Base-by-base conservation (phyloP, 805 yeast species). In the Wickerhamomyces queroliae region DNA sequence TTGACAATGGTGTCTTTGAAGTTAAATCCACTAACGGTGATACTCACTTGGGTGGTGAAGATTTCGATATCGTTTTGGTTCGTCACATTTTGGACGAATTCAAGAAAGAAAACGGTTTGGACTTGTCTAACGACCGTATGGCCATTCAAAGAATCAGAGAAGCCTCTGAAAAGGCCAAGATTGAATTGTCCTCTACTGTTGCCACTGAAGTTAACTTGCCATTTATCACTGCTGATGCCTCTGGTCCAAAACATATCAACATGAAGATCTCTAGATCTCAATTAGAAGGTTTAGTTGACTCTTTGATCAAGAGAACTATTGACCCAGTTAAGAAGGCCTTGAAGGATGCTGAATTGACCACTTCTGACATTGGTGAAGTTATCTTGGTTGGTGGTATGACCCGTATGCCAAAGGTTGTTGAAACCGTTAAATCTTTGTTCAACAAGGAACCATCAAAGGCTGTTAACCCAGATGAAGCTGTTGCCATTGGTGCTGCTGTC, bases 311-410 rank as follows among this genome's bases (percentile, higher is more conserved):
- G 50, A 74, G 71, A 51, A 83, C 91, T 20, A 69, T 83, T 22
- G 83, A 74, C 41, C 90, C 91, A 22, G 89, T 84, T 35, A 79
- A 80, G 59, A 78, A 76, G 61, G 89, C 93, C 41, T 62, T 85
- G 44, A 73, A 79, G 55, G 95, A 85, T 64, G 88, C 93, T 6
- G 77, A 74, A 33, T 63, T 85, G 49, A 67, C 76, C 32, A 67
- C 83, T 11, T 70, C 74, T 35, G 88, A 83, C 40, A 69, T 84
- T 40, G 86, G 85, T 57, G 90, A 85, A 61, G 80, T 85, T 31
- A 74, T 85, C 43, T 62, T 85, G 38, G 95, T 85, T 35, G 95
- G 95, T 49, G 95, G 95, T 54, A 85, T 85, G 95, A 83, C 95
- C 26, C 68, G 95, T 63, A 85, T 85, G 95, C 95, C 95, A 48